Conservation (phyloP, 1,284 basidiomycete species). For the Microstroma glucosiphilum region DNA sequence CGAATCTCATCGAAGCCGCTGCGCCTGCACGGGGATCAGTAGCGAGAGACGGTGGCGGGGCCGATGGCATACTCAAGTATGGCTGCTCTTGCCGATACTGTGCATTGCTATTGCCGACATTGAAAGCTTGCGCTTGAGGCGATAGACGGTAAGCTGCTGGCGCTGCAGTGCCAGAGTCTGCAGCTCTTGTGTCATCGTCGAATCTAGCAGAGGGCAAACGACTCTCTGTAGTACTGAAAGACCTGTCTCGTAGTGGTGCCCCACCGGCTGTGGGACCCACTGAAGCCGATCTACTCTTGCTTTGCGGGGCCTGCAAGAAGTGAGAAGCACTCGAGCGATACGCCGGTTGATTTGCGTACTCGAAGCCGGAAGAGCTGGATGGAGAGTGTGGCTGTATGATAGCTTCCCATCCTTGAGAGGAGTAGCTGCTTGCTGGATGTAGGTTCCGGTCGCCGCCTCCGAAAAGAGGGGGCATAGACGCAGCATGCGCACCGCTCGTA, state of each 20-base stretch:
- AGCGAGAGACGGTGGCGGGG: no score
- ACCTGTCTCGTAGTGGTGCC: no score
- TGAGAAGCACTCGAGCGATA: background rate
- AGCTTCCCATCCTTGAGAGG: background rate
- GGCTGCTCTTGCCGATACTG: no score
- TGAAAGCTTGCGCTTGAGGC: no score
- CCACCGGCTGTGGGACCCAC: background rate
- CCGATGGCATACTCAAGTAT: no score
- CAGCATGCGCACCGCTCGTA: constrained; percentile 19
- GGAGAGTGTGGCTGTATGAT: background rate
- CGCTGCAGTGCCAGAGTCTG: no score
- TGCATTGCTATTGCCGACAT: no score
- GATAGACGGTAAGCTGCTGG: no score
- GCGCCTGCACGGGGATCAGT: no score
- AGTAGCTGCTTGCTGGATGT: background rate
- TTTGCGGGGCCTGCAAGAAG: background rate
- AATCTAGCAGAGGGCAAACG: no score
- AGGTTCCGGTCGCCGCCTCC: constrained; percentile 4
- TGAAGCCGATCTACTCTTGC: constrained; percentile 2
- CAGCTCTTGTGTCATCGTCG: no score
- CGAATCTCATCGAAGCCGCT: background rate
- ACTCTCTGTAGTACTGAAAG: no score
- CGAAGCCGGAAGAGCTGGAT: background rate
- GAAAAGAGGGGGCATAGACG: constrained; percentile 32
- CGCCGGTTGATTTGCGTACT: background rate